Conservation (phyloP, 2,329 filamentous ascomycete genomes). For the Thyridium curvatum region DNA sequence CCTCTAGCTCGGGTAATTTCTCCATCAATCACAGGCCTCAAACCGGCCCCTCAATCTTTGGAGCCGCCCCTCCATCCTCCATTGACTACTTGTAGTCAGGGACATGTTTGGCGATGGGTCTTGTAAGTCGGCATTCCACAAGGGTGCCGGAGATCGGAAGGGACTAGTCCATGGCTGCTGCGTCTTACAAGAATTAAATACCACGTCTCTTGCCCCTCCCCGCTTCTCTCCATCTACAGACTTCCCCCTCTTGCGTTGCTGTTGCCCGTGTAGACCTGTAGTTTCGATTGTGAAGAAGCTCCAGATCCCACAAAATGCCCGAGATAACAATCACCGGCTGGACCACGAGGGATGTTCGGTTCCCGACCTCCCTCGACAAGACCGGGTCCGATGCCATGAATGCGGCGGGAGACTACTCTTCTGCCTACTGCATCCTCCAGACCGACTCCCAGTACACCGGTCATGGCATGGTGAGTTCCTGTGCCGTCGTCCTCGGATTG, state of each 20-base stretch:
- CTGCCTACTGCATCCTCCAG: constrained; percentile 87
- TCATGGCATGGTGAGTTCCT: constrained; percentile 63
- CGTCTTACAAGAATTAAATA: no score
- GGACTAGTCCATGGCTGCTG: no score
- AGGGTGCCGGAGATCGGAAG: no score
- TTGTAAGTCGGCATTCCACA: not conserved
- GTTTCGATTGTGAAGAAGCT: no score
- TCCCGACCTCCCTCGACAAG: constrained; percentile 89
- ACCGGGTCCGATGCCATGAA: constrained; percentile 99
- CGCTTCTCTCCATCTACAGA: no score
- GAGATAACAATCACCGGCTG: constrained; percentile 69
- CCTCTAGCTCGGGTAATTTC: constrained; percentile 10
- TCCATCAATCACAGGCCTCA: constrained; percentile 22
- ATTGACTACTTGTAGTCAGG: not conserved
- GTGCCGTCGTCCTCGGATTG: no score
- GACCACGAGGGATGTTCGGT: constrained; percentile 67
- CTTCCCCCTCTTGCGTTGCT: no score
- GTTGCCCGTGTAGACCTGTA: no score
- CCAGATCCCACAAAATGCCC: constrained; percentile 27
- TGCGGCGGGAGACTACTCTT: constrained; percentile 83
- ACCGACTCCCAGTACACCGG: constrained; percentile 68
- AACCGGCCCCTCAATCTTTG: not conserved
- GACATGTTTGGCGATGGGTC: not conserved
- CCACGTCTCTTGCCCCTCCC: no score
- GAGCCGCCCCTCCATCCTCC: no score